Base-by-base conservation (phyloP, 1,139 yeast genomes). In the Pichia inconspicua region DNA sequence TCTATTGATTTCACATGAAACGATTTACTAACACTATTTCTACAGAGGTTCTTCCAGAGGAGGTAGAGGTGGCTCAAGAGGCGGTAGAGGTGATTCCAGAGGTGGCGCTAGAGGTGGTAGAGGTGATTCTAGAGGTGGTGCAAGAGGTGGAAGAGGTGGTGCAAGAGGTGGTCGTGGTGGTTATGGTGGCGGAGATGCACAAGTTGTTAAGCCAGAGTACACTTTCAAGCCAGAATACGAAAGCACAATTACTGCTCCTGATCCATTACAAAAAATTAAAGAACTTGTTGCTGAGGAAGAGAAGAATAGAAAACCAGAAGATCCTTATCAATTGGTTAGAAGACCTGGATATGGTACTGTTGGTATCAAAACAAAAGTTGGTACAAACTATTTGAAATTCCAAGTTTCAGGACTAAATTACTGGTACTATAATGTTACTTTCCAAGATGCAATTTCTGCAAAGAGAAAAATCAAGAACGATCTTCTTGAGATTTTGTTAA, bases 361-460 rank as follows among this genome's bases (percentile, higher is more conserved):
- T 25, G 61, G 60, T 43, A 54, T 53, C 12, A 50, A 51, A 25
- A 53, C 55, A n/a, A 53, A 55, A 25, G 57, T 57, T 44, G 61
- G 61, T 28, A 54, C 59, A 8, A 58, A 58, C 28, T 53, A 47
- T 36, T 47, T 57, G 11, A 52, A 52, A 25, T 55, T 49, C 27
- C 50, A 56, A 37, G 51, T 58, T 17, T 28, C 48, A 1, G 48
- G 48, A 31, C 17, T 57, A 30, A 45, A 48, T 2, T 53, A 55
- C 17, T 57, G 53, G 49, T 48, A 51, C 14, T 58, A 58, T 36
- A 47, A 48, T 42, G 59, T 58, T 32, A 54, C 55, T 19, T 56
- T 58, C 42, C 60, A 58, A 38, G 40, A 43, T 3, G 56, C 48
- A 46, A 40, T 58, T 10, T 43, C 42, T 15, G 45, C 49, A 5